Base-by-base conservation (phyloP, 108 stramenopile species). In the Nitzschia palea region DNA sequence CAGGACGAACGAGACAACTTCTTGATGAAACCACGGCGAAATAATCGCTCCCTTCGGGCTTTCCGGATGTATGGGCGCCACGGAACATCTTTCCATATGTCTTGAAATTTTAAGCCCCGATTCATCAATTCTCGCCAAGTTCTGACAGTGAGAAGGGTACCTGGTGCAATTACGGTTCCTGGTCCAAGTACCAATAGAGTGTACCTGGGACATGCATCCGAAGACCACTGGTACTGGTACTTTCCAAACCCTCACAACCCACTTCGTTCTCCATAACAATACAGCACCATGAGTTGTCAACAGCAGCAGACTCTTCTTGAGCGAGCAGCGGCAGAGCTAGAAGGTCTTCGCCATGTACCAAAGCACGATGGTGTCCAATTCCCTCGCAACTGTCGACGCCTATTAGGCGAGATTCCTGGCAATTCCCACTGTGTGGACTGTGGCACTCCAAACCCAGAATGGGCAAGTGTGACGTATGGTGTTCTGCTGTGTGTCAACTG, bases 391-490 rank as follows among this genome's bases (percentile, higher is more conserved):
- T 48, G 47, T 20, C 8, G 47, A 10, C 47, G 47, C 15, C 54
- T 55, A 23, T 20, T 55, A 8, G 10, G 12, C 17, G 9, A 31
- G 27, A 32, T 87, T 23, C 73, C 81, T 33, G 82, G 74, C 2
- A 87, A 86, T 54, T 42, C 78, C 43, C 10, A 18, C 2, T 90
- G 89, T 56, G 62, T 72, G 35, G 85, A 90, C 64, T 90, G 89
- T 69, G 33, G 70, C 30, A 61, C 65, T 30, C 47, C 78, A 1
- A 71, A 88, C 52, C 91, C 96, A 43, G 67, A 80, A 33, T 97
- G 96, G 96, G 91, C 93, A 17, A 75, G 77, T n/a, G 82, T 95
- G 26, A 74, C 85, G 12, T 86, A 87, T 57, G 96, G 92, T 4
- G 80, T 79, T 48, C 51, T 90, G 2, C 61, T 95, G 18, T 92